phyloP scores from a whole-genome alignment of 2,329 filamentous ascomycete species.

The Metarhizium anisopliae region DNA sequence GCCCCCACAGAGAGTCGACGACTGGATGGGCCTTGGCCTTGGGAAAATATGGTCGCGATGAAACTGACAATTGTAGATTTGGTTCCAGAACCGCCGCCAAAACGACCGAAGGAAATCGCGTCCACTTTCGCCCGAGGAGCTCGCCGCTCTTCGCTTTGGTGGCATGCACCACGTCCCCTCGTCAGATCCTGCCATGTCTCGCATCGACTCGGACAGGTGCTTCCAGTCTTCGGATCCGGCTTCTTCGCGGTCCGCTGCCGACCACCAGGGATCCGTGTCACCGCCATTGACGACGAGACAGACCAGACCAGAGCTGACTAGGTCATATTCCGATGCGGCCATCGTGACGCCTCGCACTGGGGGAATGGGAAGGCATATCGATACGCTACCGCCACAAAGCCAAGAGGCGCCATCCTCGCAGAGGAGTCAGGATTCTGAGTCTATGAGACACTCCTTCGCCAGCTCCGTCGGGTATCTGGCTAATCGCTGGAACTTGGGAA shows the following conservation, averaged over 20 bases:
- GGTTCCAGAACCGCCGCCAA: slow-evolving; percentile 94
- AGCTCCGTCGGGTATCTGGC: slow-evolving; percentile 41
- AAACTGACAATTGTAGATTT: slow-evolving; percentile 55
- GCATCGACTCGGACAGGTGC: slow-evolving; percentile 14
- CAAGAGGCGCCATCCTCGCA: slow-evolving; percentile 19
- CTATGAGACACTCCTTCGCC: slow-evolving; percentile 31
- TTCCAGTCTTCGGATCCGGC: slow-evolving; percentile 19
- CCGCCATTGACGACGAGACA: slow-evolving; percentile 8
- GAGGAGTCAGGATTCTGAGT: slow-evolving; percentile 17
- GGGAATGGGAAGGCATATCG: slow-evolving; percentile 4
- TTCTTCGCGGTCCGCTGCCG: slow-evolving; percentile 12
- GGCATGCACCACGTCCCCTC: slow-evolving; percentile 40
- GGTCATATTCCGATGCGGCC: slow-evolving; percentile 12
- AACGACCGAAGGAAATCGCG: slow-evolving; percentile 85
- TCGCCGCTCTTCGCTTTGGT: slow-evolving; percentile 51
- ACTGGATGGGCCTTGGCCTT: too few species aligned
- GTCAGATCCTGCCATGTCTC: slow-evolving; percentile 30
- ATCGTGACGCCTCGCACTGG: slow-evolving; percentile 16
- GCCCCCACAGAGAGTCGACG: not conserved
- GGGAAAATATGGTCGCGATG: not conserved
- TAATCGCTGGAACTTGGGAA: slow-evolving; percentile 47
- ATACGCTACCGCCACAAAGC: slow-evolving; percentile 11
- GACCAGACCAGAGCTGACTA: slow-evolving; percentile 5
- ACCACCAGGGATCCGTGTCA: slow-evolving; percentile 14
- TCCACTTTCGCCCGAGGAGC: slow-evolving; percentile 69